A percentile compares a stretch with the other conserved stretches of the same genome.
These are phyloP conservation scores for Metschnikowia kunwiensis DNA, from an alignment of 805 yeast genomes.

Conservation along the genomic window DNA sequence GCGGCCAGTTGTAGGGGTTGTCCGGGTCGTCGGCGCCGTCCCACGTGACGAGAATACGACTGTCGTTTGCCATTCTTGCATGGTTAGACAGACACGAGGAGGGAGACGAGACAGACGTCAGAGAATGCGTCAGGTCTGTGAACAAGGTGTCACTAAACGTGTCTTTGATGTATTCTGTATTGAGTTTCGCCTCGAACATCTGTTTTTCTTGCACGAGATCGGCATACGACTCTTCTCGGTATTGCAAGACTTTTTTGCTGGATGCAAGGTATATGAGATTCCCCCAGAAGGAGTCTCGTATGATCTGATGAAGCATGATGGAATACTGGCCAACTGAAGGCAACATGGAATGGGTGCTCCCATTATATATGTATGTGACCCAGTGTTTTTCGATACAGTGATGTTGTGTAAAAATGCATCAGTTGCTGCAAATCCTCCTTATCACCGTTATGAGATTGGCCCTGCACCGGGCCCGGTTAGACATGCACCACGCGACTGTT, in stretches of 20 bases:
- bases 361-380: neutral
- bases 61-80: slow-evolving; percentile 1
- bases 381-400: too few relatives aligned
- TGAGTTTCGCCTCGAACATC: slow-evolving; percentile 7
- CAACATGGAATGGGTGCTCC: too few relatives aligned
- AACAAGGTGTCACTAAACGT: slow-evolving; percentile 30
- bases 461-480: too few relatives aligned
- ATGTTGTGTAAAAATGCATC: neutral
- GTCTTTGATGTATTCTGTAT: slow-evolving; percentile 14
- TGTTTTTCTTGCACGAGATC: slow-evolving; percentile 33
- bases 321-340: too few relatives aligned
- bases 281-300: slow-evolving; percentile 33
- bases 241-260: slow-evolving; percentile 20
- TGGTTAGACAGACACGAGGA: too few relatives aligned
- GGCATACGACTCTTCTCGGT: slow-evolving; percentile 28
- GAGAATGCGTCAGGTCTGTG: neutral
- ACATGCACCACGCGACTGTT: too few relatives aligned
- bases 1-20: slow-evolving; percentile 56
- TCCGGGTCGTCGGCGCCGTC: slow-evolving; percentile 51
- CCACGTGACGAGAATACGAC: slow-evolving; percentile 24
- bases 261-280: slow-evolving; percentile 25
- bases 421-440: slow-evolving; percentile 5
- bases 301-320: slow-evolving; percentile 15
- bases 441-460: slow-evolving; percentile 1
- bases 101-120: neutral